Conservation (phyloP, 2,329 filamentous ascomycete species). For the Ramularia endophylla region DNA sequence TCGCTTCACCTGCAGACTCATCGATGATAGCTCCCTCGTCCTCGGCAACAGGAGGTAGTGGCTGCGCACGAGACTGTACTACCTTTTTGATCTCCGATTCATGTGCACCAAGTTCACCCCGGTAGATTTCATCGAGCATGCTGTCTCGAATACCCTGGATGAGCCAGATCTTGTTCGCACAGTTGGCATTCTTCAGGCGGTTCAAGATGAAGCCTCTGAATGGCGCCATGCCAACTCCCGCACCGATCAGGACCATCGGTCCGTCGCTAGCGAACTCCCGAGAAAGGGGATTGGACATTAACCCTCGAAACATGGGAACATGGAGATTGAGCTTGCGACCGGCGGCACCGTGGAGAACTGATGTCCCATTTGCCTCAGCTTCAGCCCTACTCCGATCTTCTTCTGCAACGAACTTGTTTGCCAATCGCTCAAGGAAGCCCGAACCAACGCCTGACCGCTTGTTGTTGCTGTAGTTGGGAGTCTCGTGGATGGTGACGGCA, state of each 20-base stretch:
- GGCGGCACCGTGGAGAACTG: constrained; percentile 26
- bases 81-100: constrained; percentile 54
- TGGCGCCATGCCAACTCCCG: constrained; percentile 91
- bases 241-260: constrained; percentile 95
- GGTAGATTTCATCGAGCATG: constrained; percentile 91
- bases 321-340: constrained; percentile 54
- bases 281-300: constrained; percentile 95
- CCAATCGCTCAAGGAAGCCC: constrained; percentile 86
- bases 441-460: constrained; percentile 79
- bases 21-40: constrained; percentile 23
- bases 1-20: constrained; percentile 53
- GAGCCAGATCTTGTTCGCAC: constrained; percentile 97
- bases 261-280: constrained; percentile 89
- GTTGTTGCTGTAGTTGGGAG: constrained; percentile 63
- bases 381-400: constrained; percentile 53
- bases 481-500: constrained; percentile 92
- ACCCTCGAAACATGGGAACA: constrained; percentile 94
- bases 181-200: constrained; percentile 86
- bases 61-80: constrained; percentile 39
- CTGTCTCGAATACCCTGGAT: constrained; percentile 92
- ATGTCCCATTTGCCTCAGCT: constrained; percentile 37
- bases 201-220: constrained; percentile 98
- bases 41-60: constrained; percentile 23
- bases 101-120: constrained; percentile 90
- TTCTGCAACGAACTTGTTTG: constrained; percentile 63